A percentile compares a stretch with the other conserved stretches of the same genome.
Conservation (phyloP, 148 eudicot genomes). For the Chenopodium suecicum region DNA sequence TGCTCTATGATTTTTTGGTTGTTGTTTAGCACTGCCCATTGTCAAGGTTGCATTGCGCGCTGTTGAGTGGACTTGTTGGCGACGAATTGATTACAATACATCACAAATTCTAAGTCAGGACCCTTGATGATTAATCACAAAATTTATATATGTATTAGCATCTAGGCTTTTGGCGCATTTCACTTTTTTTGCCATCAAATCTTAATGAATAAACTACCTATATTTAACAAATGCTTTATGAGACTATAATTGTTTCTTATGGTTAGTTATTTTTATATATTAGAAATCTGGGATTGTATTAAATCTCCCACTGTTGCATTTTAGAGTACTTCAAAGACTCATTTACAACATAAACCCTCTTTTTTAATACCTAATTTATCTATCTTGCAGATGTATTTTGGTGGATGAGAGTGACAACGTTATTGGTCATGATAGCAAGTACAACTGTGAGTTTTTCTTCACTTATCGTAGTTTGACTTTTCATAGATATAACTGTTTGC, state of each 20-base stretch:
- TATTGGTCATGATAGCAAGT: conserved; percentile 90
- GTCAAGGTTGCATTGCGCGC: neutral
- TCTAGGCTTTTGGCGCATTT: too few species aligned
- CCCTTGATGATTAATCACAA: neutral
- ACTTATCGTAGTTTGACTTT: neutral
- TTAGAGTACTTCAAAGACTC: neutral
- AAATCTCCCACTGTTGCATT: neutral
- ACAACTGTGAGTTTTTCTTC: conserved; percentile 69
- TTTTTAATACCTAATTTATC: neutral
- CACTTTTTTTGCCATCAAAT: too few species aligned
- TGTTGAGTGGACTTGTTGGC: neutral
- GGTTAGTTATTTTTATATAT: too few species aligned
- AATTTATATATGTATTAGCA: neutral
- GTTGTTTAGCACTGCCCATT: neutral
- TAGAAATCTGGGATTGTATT: too few species aligned
- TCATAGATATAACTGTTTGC: neutral
- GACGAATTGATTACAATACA: neutral
- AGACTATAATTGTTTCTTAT: too few species aligned
- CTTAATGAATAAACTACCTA: too few species aligned
- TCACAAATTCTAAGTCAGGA: neutral
- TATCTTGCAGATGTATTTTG: conserved; percentile 79
- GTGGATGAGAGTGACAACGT: conserved; percentile 90
- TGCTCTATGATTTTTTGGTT: neutral
- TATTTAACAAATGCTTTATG: too few species aligned
- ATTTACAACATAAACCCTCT: neutral